A percentile compares a stretch with the other conserved stretches of the same genome.
phyloP scores from a whole-genome alignment of 2,329 filamentous ascomycete species.

The Daldinia eschscholtzii region DNA sequence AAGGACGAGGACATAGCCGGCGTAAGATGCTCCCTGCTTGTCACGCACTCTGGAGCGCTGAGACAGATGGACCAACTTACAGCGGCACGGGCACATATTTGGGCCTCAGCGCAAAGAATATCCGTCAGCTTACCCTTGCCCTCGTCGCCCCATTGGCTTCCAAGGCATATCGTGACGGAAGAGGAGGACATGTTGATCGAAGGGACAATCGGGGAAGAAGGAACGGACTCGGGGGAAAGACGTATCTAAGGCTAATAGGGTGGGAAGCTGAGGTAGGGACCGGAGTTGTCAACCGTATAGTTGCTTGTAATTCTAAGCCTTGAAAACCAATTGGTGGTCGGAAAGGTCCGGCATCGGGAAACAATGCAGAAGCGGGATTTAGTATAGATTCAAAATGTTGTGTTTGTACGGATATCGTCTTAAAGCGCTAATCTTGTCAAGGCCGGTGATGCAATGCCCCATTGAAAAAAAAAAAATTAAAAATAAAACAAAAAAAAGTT shows the following conservation, averaged over 20 bases:
- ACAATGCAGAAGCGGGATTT: neutral
- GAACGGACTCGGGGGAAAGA: neutral
- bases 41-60: neutral
- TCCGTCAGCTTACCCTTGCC: constrained; percentile 29
- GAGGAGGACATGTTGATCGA: constrained; percentile 5
- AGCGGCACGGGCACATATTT: constrained; percentile 28
- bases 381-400: neutral
- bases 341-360: neutral
- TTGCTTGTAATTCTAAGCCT: neutral
- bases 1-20: constrained; percentile 1
- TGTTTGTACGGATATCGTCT: neutral
- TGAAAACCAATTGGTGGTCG: neutral
- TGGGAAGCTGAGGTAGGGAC: neutral
- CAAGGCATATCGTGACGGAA: constrained; percentile 10
- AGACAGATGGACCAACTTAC: constrained; percentile 19
- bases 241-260: neutral
- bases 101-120: constrained; percentile 22
- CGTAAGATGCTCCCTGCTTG: constrained; percentile 6
- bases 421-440: neutral
- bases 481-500: too few species aligned
- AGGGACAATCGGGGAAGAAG: neutral
- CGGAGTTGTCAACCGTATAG: neutral
- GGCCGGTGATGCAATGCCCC: neutral
- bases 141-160: constrained; percentile 19
- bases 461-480: neutral